phyloP scores from a whole-genome alignment of 78 protist genomes.

The Dictyostelium brefeldianum region DNA sequence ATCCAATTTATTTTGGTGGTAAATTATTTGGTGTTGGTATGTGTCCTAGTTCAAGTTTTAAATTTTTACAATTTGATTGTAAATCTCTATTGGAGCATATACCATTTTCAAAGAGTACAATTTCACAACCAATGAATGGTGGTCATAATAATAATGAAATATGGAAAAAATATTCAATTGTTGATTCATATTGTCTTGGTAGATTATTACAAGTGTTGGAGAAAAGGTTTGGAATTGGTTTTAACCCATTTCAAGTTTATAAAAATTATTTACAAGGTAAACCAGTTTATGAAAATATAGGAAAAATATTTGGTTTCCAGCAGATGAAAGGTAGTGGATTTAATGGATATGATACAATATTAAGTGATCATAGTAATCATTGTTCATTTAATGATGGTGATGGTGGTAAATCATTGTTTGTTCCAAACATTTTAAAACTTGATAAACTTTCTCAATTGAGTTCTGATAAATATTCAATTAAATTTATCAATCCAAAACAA shows the following conservation, averaged over 20 bases:
- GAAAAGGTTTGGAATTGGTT: constrained; percentile 11
- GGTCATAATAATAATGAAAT: neutral
- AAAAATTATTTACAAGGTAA: neutral
- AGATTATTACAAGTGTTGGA: neutral
- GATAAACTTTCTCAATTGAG: neutral
- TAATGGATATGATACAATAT: constrained; percentile 14
- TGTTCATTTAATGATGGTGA: constrained; percentile 2
- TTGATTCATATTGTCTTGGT: constrained; percentile 7
- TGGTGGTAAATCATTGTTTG: neutral
- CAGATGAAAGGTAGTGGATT: neutral
- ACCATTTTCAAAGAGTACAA: neutral
- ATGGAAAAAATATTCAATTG: constrained; percentile 52
- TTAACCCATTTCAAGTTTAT: neutral
- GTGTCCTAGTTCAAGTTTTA: constrained; percentile 28
- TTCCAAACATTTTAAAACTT: constrained; percentile 15
- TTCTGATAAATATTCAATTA: neutral
- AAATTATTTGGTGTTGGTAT: constrained; percentile 33
- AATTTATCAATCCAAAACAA: neutral
- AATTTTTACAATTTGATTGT: constrained; percentile 33
- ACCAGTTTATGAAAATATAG: constrained; percentile 48
- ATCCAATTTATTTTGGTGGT: constrained; percentile 18
- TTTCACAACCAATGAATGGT: too few species aligned
- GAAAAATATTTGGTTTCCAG: constrained; percentile 18
- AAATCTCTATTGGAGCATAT: neutral
- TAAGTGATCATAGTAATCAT: neutral